Conservation (phyloP, 371 early-diverging fungal species). For the Rhizopus sp. region DNA sequence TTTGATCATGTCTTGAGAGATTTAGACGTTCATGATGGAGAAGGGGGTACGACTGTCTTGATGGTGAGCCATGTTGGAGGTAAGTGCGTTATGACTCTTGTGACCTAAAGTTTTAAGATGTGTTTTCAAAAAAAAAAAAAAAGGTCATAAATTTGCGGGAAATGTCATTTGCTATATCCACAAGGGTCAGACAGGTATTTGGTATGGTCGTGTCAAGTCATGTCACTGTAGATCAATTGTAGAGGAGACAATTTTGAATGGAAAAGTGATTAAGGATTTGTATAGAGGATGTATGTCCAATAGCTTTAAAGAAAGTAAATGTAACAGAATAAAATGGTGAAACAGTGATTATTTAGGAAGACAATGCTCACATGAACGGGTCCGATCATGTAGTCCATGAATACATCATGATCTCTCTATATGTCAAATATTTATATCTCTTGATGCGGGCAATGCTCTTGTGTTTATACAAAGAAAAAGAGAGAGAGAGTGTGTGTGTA, state of each 20-base stretch:
- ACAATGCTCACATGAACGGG: not conserved
- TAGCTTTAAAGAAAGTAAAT: conserved; percentile 39
- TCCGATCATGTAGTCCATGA: not conserved
- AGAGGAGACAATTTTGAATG: conserved; percentile 54
- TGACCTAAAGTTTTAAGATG: too few species aligned
- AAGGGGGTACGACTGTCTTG: conserved; percentile 51
- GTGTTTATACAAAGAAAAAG: too few species aligned
- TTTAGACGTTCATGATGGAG: conserved; percentile 57
- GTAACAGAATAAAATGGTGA: conserved; percentile 29
- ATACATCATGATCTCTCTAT: not conserved
- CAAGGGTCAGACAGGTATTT: conserved; percentile 58
- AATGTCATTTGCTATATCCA: conserved; percentile 68
- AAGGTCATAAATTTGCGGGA: conserved; percentile 84
- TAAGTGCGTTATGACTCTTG: conserved; percentile 16
- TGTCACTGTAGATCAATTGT: conserved; percentile 63
- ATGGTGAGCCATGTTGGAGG: conserved; percentile 76
- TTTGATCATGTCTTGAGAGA: conserved; percentile 63
- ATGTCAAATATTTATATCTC: not conserved
- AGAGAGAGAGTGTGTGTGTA: too few species aligned
- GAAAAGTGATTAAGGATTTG: conserved; percentile 63
- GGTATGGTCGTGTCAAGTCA: conserved; percentile 69
- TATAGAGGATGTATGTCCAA: conserved; percentile 63
- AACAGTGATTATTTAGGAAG: not conserved
- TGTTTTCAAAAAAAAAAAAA: not conserved
- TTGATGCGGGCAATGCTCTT: too few species aligned